A percentile compares a stretch with the other conserved stretches of the same genome.
Evolutionary conservation across 495 filamentous ascomycete species (phyloP).

Genomic region (Neurospora sp.): DNA sequence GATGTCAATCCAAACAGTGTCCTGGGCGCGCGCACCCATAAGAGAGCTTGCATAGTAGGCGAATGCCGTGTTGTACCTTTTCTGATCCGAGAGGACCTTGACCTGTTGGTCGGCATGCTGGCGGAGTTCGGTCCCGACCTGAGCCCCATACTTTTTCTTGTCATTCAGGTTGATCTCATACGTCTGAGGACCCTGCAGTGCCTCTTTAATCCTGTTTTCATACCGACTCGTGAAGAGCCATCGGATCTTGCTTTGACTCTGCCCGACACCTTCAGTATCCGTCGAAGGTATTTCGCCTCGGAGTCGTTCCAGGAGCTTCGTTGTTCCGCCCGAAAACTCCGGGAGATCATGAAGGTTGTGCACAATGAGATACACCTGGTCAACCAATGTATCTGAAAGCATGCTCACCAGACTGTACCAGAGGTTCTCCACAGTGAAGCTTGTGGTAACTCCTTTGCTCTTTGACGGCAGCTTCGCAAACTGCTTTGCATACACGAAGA

Average conservation of each 20-base stretch:
- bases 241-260: conserved; percentile 8
- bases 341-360: conserved; percentile 23
- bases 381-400: conserved; percentile 22
- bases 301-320: conserved; percentile 20
- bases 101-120: neutral
- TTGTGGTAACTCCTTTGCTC: conserved; percentile 7
- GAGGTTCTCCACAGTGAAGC: conserved; percentile 19
- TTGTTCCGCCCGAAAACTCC: conserved; percentile 22
- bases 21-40: conserved; percentile 21
- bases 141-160: neutral
- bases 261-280: neutral
- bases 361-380: conserved; percentile 25
- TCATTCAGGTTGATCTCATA: neutral
- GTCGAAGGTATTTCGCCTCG: conserved; percentile 1
- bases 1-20: conserved; percentile 28
- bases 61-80: conserved; percentile 24
- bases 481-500: conserved; percentile 23
- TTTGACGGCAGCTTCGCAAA: conserved; percentile 12
- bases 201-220: conserved; percentile 10
- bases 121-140: neutral
- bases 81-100: conserved; percentile 16
- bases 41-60: conserved; percentile 25
- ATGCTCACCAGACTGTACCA: conserved; percentile 26
- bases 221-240: conserved; percentile 26
- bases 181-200: neutral